Percentiles rank a stretch among this genome's conserved stretches.
These are phyloP conservation scores for Vitis riparia DNA, from an alignment of 164 flowering plant species.

Conservation along the genomic window DNA sequence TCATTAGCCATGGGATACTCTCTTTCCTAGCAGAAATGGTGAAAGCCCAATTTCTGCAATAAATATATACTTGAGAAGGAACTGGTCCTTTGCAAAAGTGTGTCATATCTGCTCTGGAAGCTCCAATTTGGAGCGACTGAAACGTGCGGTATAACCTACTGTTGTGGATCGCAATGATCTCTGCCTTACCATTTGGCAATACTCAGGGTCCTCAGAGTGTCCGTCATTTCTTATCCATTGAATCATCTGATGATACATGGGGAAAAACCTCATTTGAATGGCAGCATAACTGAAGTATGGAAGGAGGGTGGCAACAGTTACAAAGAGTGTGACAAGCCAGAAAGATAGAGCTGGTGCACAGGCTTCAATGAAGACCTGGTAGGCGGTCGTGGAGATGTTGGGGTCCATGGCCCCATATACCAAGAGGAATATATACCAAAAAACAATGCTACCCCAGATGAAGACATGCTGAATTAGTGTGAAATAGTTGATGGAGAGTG, in stretches of 20 bases:
- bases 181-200: slow-evolving; percentile 41
- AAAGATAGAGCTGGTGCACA: slow-evolving; percentile 45
- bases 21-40: not conserved
- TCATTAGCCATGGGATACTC: not conserved
- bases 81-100: not conserved
- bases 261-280: slow-evolving; percentile 46
- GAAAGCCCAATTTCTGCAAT: not conserved
- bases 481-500: slow-evolving; percentile 46
- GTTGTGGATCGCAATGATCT: slow-evolving; percentile 39
- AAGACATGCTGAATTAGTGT: slow-evolving; percentile 53
- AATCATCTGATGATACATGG: slow-evolving; percentile 45
- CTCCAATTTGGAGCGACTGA: slow-evolving; percentile 13
- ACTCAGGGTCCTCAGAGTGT: slow-evolving; percentile 50
- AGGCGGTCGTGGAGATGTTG: slow-evolving; percentile 47
- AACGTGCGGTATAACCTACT: slow-evolving; percentile 49
- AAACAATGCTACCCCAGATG: slow-evolving; percentile 48
- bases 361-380: slow-evolving; percentile 53
- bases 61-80: not conserved
- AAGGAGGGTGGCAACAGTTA: slow-evolving; percentile 29
- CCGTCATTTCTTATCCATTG: slow-evolving; percentile 46
- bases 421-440: slow-evolving; percentile 52
- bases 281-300: slow-evolving; percentile 45
- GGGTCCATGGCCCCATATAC: slow-evolving; percentile 53
- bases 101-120: not conserved
- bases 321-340: slow-evolving; percentile 49